These are phyloP conservation scores for Stagonosporopsis chrysanthemi DNA, from an alignment of 2,329 filamentous ascomycete genomes.

Conservation along the genomic window DNA sequence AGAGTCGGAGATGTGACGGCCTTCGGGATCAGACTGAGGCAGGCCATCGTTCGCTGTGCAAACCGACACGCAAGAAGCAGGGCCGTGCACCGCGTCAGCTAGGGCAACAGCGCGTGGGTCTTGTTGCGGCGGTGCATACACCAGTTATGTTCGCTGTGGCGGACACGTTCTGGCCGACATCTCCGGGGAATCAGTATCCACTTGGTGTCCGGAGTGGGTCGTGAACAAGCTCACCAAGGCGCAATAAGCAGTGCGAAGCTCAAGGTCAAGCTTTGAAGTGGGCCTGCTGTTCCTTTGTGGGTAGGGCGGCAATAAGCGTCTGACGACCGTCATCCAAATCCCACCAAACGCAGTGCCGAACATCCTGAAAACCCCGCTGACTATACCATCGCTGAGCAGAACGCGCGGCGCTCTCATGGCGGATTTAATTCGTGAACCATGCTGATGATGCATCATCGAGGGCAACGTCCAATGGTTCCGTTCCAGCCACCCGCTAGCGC, in stretches of 20 bases:
- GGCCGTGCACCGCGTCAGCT: not conserved
- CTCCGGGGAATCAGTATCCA: not conserved
- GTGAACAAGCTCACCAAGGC: constrained; percentile 9
- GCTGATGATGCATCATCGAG: constrained; percentile 2
- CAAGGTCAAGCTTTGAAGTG: constrained; percentile 12
- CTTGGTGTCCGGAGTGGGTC: not conserved
- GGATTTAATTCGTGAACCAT: not conserved
- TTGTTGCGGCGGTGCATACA: constrained; percentile 5
- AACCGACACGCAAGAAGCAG: not conserved
- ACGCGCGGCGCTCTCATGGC: constrained; percentile 3
- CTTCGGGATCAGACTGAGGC: too few species aligned
- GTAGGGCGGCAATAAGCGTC: constrained; percentile 5
- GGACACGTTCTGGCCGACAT: not conserved
- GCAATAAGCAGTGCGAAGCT: constrained; percentile 7
- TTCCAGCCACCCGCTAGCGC: constrained; percentile 7
- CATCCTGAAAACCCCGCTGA: constrained; percentile 1
- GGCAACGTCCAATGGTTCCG: constrained; percentile 2
- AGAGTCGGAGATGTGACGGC: too few species aligned
- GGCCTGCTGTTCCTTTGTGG: not conserved
- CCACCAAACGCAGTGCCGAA: constrained; percentile 1
- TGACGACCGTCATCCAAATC: not conserved
- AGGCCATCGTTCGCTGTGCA: not conserved
- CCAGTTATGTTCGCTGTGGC: constrained; percentile 2
- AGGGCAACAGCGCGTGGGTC: not conserved
- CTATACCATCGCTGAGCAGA: constrained; percentile 2